phyloP scores from a whole-genome alignment of 2,329 filamentous ascomycete genomes.

The Colletotrichum lentis region DNA sequence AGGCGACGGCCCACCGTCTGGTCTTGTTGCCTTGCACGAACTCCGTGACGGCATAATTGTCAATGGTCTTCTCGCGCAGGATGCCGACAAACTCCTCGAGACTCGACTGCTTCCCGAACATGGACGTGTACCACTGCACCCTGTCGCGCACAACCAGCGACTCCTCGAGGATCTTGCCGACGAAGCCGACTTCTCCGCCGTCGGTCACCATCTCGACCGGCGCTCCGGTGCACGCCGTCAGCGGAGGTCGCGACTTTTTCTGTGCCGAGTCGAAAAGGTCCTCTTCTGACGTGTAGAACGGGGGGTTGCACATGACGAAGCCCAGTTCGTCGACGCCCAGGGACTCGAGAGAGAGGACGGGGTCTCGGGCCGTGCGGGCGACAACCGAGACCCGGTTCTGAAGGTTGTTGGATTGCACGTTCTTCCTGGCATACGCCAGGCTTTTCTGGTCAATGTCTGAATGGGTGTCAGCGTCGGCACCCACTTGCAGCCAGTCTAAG shows the following conservation, averaged over 20 bases:
- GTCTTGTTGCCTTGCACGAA: slow-evolving; percentile 83
- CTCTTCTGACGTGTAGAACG: slow-evolving; percentile 81
- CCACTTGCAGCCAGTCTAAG: too few species aligned
- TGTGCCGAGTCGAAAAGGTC: slow-evolving; percentile 73
- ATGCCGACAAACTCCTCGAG: slow-evolving; percentile 69
- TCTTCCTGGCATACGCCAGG: slow-evolving; percentile 70
- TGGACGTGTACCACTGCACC: slow-evolving; percentile 88
- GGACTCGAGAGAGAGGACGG: slow-evolving; percentile 70
- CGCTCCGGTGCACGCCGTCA: slow-evolving; percentile 78
- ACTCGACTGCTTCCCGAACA: slow-evolving; percentile 84
- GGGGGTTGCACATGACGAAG: slow-evolving; percentile 94
- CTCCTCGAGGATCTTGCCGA: slow-evolving; percentile 74
- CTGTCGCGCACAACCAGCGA: slow-evolving; percentile 66
- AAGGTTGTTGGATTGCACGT: slow-evolving; percentile 73
- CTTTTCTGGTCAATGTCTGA: slow-evolving; percentile 80
- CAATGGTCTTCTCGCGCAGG: slow-evolving; percentile 64
- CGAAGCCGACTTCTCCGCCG: slow-evolving; percentile 82
- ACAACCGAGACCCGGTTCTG: slow-evolving; percentile 71
- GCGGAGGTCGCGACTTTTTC: slow-evolving; percentile 72
- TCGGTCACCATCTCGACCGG: slow-evolving; percentile 84
- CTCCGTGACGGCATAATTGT: slow-evolving; percentile 83
- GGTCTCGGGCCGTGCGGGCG: slow-evolving; percentile 57
- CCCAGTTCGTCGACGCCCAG: slow-evolving; percentile 65
- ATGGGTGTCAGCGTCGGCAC: too few species aligned
- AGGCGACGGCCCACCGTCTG: slow-evolving; percentile 84